Evolutionary conservation across 2,329 filamentous ascomycete species (phyloP).

Genomic region (Phaeophleospora eucalypticola): DNA sequence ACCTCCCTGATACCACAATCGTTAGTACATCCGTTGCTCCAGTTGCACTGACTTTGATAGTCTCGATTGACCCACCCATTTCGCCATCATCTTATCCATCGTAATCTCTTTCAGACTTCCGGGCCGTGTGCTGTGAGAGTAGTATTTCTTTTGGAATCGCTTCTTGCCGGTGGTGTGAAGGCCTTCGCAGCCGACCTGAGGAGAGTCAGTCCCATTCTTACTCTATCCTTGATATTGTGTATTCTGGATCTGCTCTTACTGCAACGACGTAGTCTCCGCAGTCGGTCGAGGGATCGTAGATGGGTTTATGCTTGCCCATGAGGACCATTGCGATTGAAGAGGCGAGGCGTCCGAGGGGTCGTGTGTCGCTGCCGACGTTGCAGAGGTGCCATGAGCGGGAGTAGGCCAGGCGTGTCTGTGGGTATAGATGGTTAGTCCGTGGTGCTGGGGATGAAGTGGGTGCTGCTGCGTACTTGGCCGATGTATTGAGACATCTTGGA

Average conservation of each 20-base stretch:
- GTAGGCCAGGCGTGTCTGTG: slow-evolving; percentile 90
- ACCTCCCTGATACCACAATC: slow-evolving; percentile 53
- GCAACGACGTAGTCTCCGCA: slow-evolving; percentile 95
- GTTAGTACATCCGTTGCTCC: no score
- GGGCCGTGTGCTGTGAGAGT: slow-evolving; percentile 86
- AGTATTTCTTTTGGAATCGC: slow-evolving; percentile 90
- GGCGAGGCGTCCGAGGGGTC: slow-evolving; percentile 84
- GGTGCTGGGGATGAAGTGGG: not conserved
- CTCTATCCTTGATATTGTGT: no score
- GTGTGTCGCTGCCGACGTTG: slow-evolving; percentile 62
- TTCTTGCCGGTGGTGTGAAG: slow-evolving; percentile 89
- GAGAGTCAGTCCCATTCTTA: no score
- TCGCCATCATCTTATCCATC: slow-evolving; percentile 92
- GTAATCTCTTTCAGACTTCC: slow-evolving; percentile 82
- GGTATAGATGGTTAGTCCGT: not conserved
- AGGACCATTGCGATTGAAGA: slow-evolving; percentile 80
- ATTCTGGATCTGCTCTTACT: slow-evolving; percentile 48
- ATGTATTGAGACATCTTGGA: slow-evolving; percentile 71
- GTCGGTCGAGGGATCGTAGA: slow-evolving; percentile 94
- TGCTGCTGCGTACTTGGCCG: slow-evolving; percentile 57
- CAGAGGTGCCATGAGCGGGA: slow-evolving; percentile 93
- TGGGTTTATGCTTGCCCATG: slow-evolving; percentile 99
- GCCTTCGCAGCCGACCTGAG: slow-evolving; percentile 69
- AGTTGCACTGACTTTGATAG: no score
- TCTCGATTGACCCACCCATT: no score